Conservation (phyloP, 2,329 filamentous ascomycete species). For the Penicillium sp. region DNA sequence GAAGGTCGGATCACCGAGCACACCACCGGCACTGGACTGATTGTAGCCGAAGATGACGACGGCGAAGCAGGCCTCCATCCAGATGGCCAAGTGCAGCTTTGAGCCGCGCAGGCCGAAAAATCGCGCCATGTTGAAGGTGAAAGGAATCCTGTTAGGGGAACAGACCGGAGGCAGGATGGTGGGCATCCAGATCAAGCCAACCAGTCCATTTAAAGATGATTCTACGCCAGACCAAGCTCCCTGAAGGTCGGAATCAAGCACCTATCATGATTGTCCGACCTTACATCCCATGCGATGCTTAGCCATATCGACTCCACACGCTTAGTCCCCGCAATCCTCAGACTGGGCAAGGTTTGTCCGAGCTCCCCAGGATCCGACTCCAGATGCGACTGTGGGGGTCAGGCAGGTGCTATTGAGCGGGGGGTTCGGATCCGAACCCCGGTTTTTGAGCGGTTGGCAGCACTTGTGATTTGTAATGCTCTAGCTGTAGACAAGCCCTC, state of each 20-base stretch:
- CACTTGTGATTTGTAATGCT: background rate
- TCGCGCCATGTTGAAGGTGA: background rate
- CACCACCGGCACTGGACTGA: background rate
- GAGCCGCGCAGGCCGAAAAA: background rate
- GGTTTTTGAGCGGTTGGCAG: background rate
- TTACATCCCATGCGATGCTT: background rate
- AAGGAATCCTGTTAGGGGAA: background rate
- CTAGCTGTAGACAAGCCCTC: too few species aligned
- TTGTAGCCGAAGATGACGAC: slow-evolving; percentile 3
- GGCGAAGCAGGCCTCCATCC: background rate
- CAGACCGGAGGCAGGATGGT: background rate
- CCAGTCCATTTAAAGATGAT: background rate
- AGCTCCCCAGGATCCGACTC: background rate
- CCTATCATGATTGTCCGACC: background rate
- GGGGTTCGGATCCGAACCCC: background rate
- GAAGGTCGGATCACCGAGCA: background rate
- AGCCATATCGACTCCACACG: background rate
- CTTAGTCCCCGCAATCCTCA: background rate
- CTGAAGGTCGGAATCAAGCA: background rate
- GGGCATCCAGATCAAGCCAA: slow-evolving; percentile 5
- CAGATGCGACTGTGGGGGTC: background rate
- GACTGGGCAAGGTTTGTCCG: background rate
- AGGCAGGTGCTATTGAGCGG: background rate
- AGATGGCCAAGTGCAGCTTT: background rate
- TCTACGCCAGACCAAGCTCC: background rate